Evolutionary conservation across 257 asterid species (phyloP), one percentile per base, ranked within the genome.

Genomic region (Striga asiatica): DNA sequence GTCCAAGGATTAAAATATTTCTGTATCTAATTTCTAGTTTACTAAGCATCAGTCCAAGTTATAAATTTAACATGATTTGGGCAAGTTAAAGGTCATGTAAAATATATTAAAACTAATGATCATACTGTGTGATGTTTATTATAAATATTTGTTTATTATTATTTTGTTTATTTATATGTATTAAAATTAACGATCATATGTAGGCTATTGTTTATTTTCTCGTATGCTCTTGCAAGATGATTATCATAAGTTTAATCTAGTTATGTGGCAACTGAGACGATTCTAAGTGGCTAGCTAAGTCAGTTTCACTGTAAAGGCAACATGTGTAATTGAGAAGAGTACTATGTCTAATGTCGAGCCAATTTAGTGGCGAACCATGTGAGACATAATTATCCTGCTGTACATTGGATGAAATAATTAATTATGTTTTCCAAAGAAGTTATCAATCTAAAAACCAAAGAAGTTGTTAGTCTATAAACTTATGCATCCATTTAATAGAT

Each of bases 401-500:
- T 22, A 27, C 28, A 14, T 25, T 16, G 18, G 43, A 37, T 23
- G 41, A 47, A 45, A 3, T 19, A 41, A 8, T 14, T 20, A 3
- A 5, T 19, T 13, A 16, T 45, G 16, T 51, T 11, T n/a, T n/a
- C n/a, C n/a, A n/a, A n/a, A n/a, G n/a, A n/a, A n/a, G n/a, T n/a
- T n/a, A n/a, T n/a, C n/a, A 25, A 4, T 20, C 8, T 21, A 58
- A 16, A 49, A 56, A 27, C 50, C 9, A 39, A 41, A 20, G 22
- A 2, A 46, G 54, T 43, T 2, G 10, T 37, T 9, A 7, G 1
- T 47, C 3, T 47, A 20, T 14, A 31, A 46, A 6, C 35, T 10
- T 35, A 12, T 35, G 52, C 66, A 24, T 39, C 51, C 19, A 17
- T 6, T 46, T 0, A 63, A 16, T 45, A 42, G 66, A 42, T 50